Percentiles rank a stretch among this genome's conserved stretches.
Evolutionary conservation across 345 rosid genomes (phyloP).

Genomic region (thale cress (Arabidopsis thaliana)): TAIR10.1 NC_003070.9:28999001-28999500

Average conservation of each 20-base stretch:
- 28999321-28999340: conserved; percentile 60
- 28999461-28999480: conserved; percentile 21
- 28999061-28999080: conserved; percentile 86
- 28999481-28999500: conserved; percentile 10
- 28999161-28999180: conserved; percentile 70
- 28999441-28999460: conserved; percentile 15
- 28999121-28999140: conserved; percentile 59
- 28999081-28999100: conserved; percentile 62
- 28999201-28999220: conserved; percentile 60
- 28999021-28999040: conserved; percentile 56
- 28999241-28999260: conserved; percentile 59
- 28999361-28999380: conserved; percentile 53
- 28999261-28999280: conserved; percentile 75
- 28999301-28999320: conserved; percentile 51
- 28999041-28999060: conserved; percentile 54
- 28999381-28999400: conserved; percentile 46
- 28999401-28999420: conserved; percentile 42
- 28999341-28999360: conserved; percentile 52
- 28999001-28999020: conserved; percentile 77
- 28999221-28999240: conserved; percentile 54
- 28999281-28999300: conserved; percentile 61
- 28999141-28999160: conserved; percentile 52
- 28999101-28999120: conserved; percentile 60
- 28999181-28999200: conserved; percentile 73
- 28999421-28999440: background rate